A percentile compares a stretch with the other conserved stretches of the same genome.
phyloP scores from a whole-genome alignment of 169 alveolate genomes.

The Plasmodium berghei region DNA sequence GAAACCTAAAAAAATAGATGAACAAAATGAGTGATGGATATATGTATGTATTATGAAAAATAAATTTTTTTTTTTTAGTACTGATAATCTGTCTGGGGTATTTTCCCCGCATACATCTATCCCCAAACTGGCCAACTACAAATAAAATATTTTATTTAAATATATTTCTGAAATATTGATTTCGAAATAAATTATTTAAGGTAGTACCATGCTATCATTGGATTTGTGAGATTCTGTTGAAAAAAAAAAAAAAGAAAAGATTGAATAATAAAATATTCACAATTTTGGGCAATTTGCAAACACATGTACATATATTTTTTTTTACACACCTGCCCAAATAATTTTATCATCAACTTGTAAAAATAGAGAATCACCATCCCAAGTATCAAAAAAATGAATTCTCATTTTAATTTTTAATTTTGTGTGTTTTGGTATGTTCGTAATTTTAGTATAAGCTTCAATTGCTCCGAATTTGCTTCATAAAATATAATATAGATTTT shows the following conservation, averaged over 20 bases:
- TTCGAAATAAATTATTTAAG: too few relatives aligned
- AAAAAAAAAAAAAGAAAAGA: not conserved
- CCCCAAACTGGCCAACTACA: constrained; percentile 11
- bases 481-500: not conserved
- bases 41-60: not conserved
- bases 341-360: constrained; percentile 81
- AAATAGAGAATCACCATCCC: constrained; percentile 86
- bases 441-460: constrained; percentile 48
- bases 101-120: constrained; percentile 48
- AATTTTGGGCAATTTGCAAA: not conserved
- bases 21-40: not conserved
- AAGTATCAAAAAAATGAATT: constrained; percentile 86
- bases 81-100: constrained; percentile 53
- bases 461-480: constrained; percentile 47
- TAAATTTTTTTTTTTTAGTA: not conserved
- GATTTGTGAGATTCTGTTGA: constrained; percentile 12
- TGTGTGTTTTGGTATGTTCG: constrained; percentile 78
- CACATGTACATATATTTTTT: constrained; percentile 1
- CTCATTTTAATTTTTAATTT: constrained; percentile 80
- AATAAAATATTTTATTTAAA: not conserved
- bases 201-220: not conserved
- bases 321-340: constrained; percentile 82
- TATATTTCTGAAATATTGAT: too few relatives aligned
- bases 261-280: not conserved
- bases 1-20: constrained; percentile 9